Evolutionary conservation across 306 rosid species (phyloP), one percentile per base, ranked within the genome.

Genomic region (Vigna mungo): DNA sequence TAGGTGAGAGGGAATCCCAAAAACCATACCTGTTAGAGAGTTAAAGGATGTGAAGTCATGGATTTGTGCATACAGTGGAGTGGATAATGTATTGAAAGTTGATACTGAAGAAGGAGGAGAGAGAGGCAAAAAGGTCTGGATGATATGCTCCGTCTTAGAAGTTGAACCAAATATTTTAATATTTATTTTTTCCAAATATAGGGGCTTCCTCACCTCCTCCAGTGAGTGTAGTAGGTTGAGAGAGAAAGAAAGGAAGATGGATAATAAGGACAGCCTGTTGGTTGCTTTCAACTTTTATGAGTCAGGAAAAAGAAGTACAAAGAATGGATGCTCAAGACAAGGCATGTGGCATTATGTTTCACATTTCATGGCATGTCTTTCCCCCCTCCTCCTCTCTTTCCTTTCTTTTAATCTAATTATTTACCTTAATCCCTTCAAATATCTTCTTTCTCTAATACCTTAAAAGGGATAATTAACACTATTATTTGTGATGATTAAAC

Each of bases 261-360:
- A 52, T 47, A 85, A 79, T 47, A 85, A 77, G 56, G 97, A 89
- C 93, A 91, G 93, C 71, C 88, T 79, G 89, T 66, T 81, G 70
- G 98, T 85, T 71, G 95, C 93, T 87, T 83, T 91, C 91, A 85
- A 77, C 84, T 88, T 90, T 87, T 78, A 67, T 62, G 72, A 83
- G 64, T 85, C 71, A 74, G 85, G 77, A 86, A 80, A 78, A 58
- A 76, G 75, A 79, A 87, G 93, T 86, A 81, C 93, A 89, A 62
- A 84, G 81, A 80, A 84, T 66, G 90, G 93, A 88, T 83, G 87
- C 83, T 80, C 66, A 67, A 81, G 90, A 75, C 96, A 91, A 87
- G 75, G 89, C 93, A 91, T 84, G 95, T 89, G 97, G 88, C 76
- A 73, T 83, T 81, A 89, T 93, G 98, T 88, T 91, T 93, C 93